A percentile compares a stretch with the other conserved stretches of the same genome.
Evolutionary conservation across 192 early-diverging fungal species (phyloP).

Genomic region (Dimargaris cristalligena): DNA sequence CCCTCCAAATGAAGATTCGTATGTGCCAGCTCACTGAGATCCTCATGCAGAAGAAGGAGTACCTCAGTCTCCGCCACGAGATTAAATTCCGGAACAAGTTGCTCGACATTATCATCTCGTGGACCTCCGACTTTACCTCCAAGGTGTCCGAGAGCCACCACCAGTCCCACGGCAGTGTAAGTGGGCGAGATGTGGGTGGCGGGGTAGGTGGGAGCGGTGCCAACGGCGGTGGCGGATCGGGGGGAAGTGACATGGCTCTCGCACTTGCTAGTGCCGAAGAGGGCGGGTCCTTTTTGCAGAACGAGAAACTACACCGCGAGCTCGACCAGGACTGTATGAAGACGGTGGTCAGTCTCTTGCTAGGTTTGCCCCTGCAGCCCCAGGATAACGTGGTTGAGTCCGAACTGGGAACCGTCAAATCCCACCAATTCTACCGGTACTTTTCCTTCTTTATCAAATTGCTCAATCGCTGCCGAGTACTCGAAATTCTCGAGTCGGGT

Average conservation of each 20-base stretch:
- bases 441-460: conserved; percentile 64
- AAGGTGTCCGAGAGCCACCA: conserved; percentile 1
- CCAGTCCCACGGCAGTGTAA: not conserved
- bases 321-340: conserved; percentile 64
- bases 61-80: conserved; percentile 52
- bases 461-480: conserved; percentile 40
- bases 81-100: conserved; percentile 54
- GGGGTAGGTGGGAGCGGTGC: not conserved
- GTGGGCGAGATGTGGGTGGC: not conserved
- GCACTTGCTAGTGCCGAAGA: not conserved
- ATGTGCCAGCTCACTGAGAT: conserved; percentile 63
- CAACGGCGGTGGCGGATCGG: not conserved
- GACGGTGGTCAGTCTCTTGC: conserved; percentile 47
- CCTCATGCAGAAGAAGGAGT: conserved; percentile 54
- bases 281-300: conserved; percentile 10
- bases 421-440: conserved; percentile 49
- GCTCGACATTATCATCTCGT: conserved; percentile 52
- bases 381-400: conserved; percentile 37
- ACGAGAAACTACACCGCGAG: conserved; percentile 51
- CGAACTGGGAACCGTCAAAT: conserved; percentile 41
- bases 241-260: conserved; percentile 15
- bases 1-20: conserved; percentile 51
- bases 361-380: conserved; percentile 54
- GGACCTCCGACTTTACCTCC: conserved; percentile 57
- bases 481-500: conserved; percentile 25